These are phyloP conservation scores for Straminergon stramineum DNA, from an alignment of 225 moss, liverwort and hornwort species.

Conservation along the genomic window DNA sequence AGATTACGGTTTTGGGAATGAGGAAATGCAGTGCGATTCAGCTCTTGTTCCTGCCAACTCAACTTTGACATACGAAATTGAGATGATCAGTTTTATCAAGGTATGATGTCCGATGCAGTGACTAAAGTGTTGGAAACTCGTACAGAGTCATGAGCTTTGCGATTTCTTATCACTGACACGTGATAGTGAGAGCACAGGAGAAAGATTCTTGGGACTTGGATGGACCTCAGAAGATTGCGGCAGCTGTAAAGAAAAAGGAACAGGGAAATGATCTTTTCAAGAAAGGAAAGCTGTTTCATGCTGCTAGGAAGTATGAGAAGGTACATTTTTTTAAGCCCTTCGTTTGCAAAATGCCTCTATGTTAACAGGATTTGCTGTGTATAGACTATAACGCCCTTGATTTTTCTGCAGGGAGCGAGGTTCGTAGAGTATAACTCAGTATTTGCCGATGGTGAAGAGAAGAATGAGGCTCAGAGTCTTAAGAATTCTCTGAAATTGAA, in stretches of 20 bases:
- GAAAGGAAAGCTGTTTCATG: slow-evolving; percentile 39
- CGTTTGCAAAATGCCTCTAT: slow-evolving; percentile 7
- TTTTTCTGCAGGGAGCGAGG: slow-evolving; percentile 47
- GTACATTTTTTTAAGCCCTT: background rate
- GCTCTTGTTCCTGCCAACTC: slow-evolving; percentile 69
- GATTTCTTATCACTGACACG: background rate
- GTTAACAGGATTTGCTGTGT: background rate
- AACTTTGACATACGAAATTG: slow-evolving; percentile 63
- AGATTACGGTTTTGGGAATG: slow-evolving; percentile 57
- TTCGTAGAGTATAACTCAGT: slow-evolving; percentile 62
- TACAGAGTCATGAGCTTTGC: background rate
- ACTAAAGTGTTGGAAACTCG: background rate
- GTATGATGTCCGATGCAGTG: slow-evolving; percentile 3
- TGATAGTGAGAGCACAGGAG: slow-evolving; percentile 28
- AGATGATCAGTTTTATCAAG: slow-evolving; percentile 70
- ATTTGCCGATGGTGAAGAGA: slow-evolving; percentile 70
- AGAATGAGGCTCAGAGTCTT: slow-evolving; percentile 46
- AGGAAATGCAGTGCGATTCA: slow-evolving; percentile 28
- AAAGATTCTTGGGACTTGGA: slow-evolving; percentile 85
- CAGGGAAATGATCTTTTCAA: slow-evolving; percentile 69
- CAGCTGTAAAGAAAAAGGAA: slow-evolving; percentile 56
- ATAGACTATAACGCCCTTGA: background rate
- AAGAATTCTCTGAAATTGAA: slow-evolving; percentile 72
- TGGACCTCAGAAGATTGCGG: slow-evolving; percentile 52
- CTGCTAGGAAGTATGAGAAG: slow-evolving; percentile 75